These are phyloP conservation scores for Endotrypanum monterogeii DNA, from an alignment of 208 protist species.

Conservation along the genomic window DNA sequence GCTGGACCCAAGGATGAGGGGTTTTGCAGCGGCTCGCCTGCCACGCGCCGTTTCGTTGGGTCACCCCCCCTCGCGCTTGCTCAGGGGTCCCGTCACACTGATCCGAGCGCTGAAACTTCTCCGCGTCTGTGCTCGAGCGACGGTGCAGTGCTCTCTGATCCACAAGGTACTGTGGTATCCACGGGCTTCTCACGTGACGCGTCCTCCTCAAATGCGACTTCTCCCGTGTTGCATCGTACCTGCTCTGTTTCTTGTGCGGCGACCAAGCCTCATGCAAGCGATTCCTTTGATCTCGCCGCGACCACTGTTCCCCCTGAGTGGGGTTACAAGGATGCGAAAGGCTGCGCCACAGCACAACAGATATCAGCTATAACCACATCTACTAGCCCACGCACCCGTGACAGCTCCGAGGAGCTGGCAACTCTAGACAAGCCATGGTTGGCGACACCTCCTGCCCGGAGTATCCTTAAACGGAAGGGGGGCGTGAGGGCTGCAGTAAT, in stretches of 20 bases:
- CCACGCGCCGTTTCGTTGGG: background rate
- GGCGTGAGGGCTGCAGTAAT: background rate
- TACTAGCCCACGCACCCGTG: too few relatives aligned
- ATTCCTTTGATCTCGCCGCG: too few relatives aligned
- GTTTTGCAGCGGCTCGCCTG: background rate
- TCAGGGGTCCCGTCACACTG: background rate
- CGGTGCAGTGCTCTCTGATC: background rate
- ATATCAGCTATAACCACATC: background rate
- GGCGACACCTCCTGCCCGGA: background rate
- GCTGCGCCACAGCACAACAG: background rate
- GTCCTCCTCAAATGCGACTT: background rate
- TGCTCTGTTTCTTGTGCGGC: background rate
- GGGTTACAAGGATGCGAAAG: background rate
- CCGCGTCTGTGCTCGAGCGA: too few relatives aligned
- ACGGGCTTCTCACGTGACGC: background rate
- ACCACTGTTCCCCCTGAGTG: background rate
- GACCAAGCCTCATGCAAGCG: background rate
- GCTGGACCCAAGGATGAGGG: background rate
- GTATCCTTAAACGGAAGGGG: slow-evolving; percentile 11
- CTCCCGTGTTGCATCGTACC: background rate
- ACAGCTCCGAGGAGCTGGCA: background rate
- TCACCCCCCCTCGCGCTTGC: background rate
- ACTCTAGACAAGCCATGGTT: slow-evolving; percentile 9
- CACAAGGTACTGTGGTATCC: background rate
- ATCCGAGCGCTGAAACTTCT: background rate